These are phyloP conservation scores for Kwoniella sp. DNA, from an alignment of 768 basidiomycete species.

Conservation along the genomic window DNA sequence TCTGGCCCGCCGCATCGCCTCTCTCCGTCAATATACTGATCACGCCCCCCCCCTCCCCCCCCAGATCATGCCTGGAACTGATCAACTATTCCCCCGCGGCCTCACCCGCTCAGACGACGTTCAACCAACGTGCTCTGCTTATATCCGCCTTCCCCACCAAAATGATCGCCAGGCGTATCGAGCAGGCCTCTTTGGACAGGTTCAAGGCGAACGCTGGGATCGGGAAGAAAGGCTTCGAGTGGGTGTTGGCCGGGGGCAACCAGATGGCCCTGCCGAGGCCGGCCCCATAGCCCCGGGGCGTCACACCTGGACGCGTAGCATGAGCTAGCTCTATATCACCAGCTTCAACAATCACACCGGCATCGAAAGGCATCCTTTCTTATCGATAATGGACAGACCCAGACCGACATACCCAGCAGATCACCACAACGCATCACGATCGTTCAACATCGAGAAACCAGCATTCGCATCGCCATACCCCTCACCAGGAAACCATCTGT, in stretches of 20 bases:
- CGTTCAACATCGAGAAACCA: too few relatives aligned
- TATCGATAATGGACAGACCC: too few relatives aligned
- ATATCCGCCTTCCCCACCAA: constrained; percentile 35
- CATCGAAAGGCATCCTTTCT: too few relatives aligned
- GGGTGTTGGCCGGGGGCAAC: constrained; percentile 58
- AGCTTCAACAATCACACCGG: too few relatives aligned
- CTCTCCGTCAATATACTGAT: background rate
- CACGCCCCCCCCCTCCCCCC: background rate
- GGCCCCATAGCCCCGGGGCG: too few relatives aligned
- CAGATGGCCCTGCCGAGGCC: constrained; percentile 7
- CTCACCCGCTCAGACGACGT: constrained; percentile 55
- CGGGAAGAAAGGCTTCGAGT: constrained; percentile 84
- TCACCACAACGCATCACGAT: too few relatives aligned
- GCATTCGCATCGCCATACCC: too few relatives aligned
- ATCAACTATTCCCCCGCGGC: constrained; percentile 70
- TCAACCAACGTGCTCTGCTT: constrained; percentile 86
- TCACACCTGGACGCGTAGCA: too few relatives aligned
- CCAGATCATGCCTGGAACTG: constrained; percentile 61
- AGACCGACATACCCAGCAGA: too few relatives aligned
- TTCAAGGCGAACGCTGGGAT: constrained; percentile 88
- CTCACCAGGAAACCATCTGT: too few relatives aligned
- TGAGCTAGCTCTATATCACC: too few relatives aligned
- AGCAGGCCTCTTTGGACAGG: constrained; percentile 77
- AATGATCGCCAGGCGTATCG: constrained; percentile 69
- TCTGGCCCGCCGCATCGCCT: constrained; percentile 35